phyloP scores from a whole-genome alignment of 2,329 filamentous ascomycete genomes.

The Ascochyta viciae-villosae region DNA sequence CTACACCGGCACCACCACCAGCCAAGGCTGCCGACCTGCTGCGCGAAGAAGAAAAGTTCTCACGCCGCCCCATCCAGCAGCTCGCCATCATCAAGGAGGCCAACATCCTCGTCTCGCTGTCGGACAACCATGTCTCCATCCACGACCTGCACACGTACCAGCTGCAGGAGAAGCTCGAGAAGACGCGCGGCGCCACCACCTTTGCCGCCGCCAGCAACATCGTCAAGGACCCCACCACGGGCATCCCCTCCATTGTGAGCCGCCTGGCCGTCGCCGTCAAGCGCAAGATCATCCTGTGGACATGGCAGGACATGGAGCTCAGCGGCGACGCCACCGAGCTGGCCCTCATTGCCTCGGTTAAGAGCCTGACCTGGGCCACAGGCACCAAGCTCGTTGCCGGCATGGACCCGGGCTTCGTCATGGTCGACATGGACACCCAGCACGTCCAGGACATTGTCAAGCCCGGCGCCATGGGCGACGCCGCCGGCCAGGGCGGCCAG shows the following conservation, averaged over 20 bases:
- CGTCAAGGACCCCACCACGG: conserved; percentile 83
- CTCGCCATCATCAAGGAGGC: conserved; percentile 95
- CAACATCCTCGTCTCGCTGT: conserved; percentile 87
- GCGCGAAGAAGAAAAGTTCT: conserved; percentile 94
- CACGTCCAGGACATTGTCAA: conserved; percentile 80
- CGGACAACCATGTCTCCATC: conserved; percentile 86
- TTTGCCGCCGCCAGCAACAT: conserved; percentile 97
- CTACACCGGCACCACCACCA: conserved; percentile 38
- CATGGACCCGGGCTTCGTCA: conserved; percentile 87
- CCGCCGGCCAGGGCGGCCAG: conserved; percentile 57
- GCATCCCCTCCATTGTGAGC: conserved; percentile 91
- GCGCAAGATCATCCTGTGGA: conserved; percentile 87
- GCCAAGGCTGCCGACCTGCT: conserved; percentile 75
- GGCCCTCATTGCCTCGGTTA: conserved; percentile 79
- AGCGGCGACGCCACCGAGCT: conserved; percentile 77
- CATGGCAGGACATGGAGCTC: conserved; percentile 94
- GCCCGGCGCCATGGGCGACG: conserved; percentile 73
- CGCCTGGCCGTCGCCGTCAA: conserved; percentile 92
- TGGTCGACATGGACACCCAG: conserved; percentile 82
- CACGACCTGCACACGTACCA: conserved; percentile 88
- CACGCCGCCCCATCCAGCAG: conserved; percentile 86
- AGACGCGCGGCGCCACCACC: conserved; percentile 85
- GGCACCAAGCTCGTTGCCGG: conserved; percentile 88
- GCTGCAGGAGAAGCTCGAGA: conserved; percentile 77
- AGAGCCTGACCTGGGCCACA: conserved; percentile 89